Conservation (phyloP, 768 basidiomycete genomes). For the Dacryopinax spathularia region DNA sequence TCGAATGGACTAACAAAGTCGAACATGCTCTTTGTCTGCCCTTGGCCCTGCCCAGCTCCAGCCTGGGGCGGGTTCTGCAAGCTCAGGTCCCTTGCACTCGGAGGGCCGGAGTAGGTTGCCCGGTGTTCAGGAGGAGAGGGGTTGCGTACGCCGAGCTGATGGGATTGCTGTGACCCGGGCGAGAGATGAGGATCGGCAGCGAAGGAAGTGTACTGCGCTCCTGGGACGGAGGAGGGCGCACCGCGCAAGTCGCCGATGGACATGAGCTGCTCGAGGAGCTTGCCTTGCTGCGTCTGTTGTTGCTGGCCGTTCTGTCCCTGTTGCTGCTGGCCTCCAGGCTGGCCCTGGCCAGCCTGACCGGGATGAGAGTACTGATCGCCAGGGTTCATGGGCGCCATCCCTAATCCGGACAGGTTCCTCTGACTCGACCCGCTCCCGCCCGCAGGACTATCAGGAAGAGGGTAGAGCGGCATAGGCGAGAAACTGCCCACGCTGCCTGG, state of each 20-base stretch:
- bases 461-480: neutral
- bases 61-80: conserved; percentile 17
- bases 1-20: conserved; percentile 78
- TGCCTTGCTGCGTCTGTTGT: neutral
- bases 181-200: neutral
- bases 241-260: neutral
- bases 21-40: conserved; percentile 55
- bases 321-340: neutral
- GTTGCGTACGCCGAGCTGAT: neutral
- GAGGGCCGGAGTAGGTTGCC: conserved; percentile 8
- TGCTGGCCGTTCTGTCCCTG: conserved; percentile 15
- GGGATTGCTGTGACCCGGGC: neutral
- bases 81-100: conserved; percentile 2
- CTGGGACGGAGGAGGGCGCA: conserved; percentile 1
- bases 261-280: conserved; percentile 1
- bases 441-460: neutral
- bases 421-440: neutral
- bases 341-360: neutral
- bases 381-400: neutral
- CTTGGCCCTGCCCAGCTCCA: too few species aligned
- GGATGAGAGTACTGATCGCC: too few species aligned
- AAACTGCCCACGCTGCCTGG: too few species aligned
- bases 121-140: conserved; percentile 9
- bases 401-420: neutral
- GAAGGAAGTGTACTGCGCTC: neutral